Base-by-base conservation (phyloP, 768 basidiomycete genomes). In the Tephrocybe sp. region DNA sequence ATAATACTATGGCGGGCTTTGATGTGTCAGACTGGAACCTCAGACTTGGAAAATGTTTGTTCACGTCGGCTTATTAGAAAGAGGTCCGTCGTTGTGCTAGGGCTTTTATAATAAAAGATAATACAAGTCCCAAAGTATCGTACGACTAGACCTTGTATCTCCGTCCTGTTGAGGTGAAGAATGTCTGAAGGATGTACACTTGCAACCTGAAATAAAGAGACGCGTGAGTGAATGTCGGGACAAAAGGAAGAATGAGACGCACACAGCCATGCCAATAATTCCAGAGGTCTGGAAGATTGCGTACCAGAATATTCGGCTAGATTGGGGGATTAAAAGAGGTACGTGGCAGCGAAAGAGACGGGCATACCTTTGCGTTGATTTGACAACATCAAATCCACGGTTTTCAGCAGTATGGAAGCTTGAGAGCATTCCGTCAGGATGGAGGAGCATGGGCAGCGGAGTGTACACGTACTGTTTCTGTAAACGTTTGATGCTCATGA, bases 351-450 rank as follows among this genome's bases (percentile, higher is more conserved):
- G 16, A 36, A 49, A 14, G 48, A 2, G 17, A n/a, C n/a, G n/a
- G 26, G 57, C 74, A 34, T 49, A 92, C 91, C 83, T 89, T 73
- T 91, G 88, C 20, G 90, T 97, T 0, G 92, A 92, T 62, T 85
- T 87, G 20, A 98, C 94, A 17, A 89, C 78, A 5, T 91, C 92
- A 68, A 94, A 95, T n/a, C 92, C 93, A 33, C 95, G 82, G 59
- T 91, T 92, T 67, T 98, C 93, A 43, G 87, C 80, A 2, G 95
- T 98, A 67, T 98, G 94, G 75, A 92, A 94, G 66, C 94, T 97
- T 58, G 3, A 49, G 10, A 11, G n/a, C n/a, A n/a, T 12, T 46
- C 32, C 16, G 42, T 35, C 35, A 63, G 14, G 30, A 22, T 10
- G 16, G 13, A 53, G 54, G 39, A 39, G 2, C 40, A 1, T 17